Percentiles rank a stretch among this genome's conserved stretches.
Evolutionary conservation across 306 rosid genomes (phyloP).

Genomic region (Vigna mungo): DNA sequence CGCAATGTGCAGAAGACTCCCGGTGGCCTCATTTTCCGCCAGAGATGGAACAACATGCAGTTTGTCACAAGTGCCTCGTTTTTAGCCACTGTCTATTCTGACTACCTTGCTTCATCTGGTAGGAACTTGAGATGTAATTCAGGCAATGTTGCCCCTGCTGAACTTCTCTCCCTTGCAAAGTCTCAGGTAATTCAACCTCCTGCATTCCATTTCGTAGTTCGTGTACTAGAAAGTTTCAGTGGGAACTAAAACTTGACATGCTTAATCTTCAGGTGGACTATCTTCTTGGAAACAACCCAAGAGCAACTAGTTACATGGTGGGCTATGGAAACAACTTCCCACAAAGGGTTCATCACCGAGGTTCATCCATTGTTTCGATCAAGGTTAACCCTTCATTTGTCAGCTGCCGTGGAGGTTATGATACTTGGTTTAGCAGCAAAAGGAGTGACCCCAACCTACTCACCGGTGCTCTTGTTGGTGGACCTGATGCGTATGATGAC

Average conservation of each 20-base stretch:
- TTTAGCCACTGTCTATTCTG: conserved; percentile 84
- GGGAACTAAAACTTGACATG: not conserved
- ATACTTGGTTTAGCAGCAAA: conserved; percentile 86
- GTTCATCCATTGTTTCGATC: conserved; percentile 87
- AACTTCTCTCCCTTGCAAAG: conserved; percentile 77
- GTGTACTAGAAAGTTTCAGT: not conserved
- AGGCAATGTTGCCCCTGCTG: conserved; percentile 65
- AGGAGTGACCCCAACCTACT: conserved; percentile 83
- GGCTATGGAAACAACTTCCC: conserved; percentile 95
- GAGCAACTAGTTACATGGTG: conserved; percentile 95
- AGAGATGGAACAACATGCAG: conserved; percentile 97
- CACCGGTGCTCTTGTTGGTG: conserved; percentile 91
- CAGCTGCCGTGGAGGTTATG: conserved; percentile 90
- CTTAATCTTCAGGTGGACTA: conserved; percentile 74
- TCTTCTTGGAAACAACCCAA: conserved; percentile 95
- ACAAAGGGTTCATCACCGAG: conserved; percentile 89
- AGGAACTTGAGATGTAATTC: conserved; percentile 62
- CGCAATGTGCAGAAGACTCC: conserved; percentile 84
- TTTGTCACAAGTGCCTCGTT: conserved; percentile 89
- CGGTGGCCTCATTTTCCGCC: conserved; percentile 88
- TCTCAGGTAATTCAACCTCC: conserved; percentile 66
- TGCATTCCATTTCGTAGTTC: not conserved
- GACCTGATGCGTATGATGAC: conserved; percentile 98
- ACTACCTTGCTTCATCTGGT: conserved; percentile 73
- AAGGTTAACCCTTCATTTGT: conserved; percentile 81